Evolutionary conservation across 441 rosid genomes (phyloP), one percentile per base, ranked within the genome.

Genomic region (Syzygium syzygioides): DNA sequence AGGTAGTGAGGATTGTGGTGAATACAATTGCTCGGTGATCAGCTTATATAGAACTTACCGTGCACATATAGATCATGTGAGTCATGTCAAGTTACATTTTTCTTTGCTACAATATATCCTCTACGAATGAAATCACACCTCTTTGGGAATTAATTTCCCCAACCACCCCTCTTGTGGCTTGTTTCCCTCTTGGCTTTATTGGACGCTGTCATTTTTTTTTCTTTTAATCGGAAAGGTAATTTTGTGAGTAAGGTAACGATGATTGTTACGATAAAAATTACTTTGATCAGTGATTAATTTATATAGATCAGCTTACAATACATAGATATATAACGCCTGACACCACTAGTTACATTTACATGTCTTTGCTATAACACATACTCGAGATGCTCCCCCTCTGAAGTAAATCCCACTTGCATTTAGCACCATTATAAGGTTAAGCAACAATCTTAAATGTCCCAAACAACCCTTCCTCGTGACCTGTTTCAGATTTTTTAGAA

Each of bases 191-290:
- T 20, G 50, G 50, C 15, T 18, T 71, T 71, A 19, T 5, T 20
- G 34, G 80, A 19, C 34, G 34, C 34, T 14, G 34, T n/a, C 19
- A 3, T 14, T 14, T 62, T 62, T 28, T 18, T 2, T 14, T 26
- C 2, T 56, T 60, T 60, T 60, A 11, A 60, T 60, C 17, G 28
- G 66, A 28, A 60, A 60, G 17, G 32, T 28, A 28, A 59, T 60
- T 28, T 60, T 64, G 20, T 64, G 66, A 64, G 76, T 0, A 64
- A 17, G 41, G 41, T 30, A 30, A 64, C 0, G 0, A 4, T 30
- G 12, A 64, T 64, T 64, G 17, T 30, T n/a, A 2, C 1, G 10
- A 30, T 10, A 64, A 30, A 20, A 64, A 0, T 30, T 7, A 32
- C 20, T 30, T 64, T 17, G 17, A 14, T 80, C 13, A 0, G 0